These are phyloP conservation scores for Rugosomyces carneus DNA, from an alignment of 1,284 basidiomycete genomes.

Conservation along the genomic window DNA sequence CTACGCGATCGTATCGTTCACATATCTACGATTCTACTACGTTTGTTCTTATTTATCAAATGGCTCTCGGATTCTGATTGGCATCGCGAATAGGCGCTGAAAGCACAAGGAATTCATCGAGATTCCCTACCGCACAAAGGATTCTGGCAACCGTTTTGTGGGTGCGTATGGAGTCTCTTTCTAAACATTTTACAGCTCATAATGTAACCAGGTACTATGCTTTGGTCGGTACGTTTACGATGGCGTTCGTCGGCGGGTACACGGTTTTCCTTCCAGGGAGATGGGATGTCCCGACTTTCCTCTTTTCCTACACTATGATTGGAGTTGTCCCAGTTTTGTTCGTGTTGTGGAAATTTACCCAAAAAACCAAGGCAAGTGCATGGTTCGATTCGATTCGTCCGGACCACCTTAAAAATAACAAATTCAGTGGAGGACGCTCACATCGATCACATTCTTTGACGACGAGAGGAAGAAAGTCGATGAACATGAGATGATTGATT, in stretches of 20 bases:
- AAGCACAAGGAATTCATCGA: conserved; percentile 57
- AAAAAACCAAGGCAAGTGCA: conserved; percentile 38
- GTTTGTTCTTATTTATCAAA: conserved; percentile 18
- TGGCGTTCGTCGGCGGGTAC: conserved; percentile 50
- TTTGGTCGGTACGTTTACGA: conserved; percentile 35
- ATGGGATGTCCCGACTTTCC: conserved; percentile 50
- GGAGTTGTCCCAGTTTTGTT: conserved; percentile 47
- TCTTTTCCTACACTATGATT: conserved; percentile 52
- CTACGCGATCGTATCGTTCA: conserved; percentile 40
- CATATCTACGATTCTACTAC: conserved; percentile 38
- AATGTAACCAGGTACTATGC: conserved; percentile 35
- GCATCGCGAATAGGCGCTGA: conserved; percentile 38
- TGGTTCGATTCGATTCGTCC: not conserved
- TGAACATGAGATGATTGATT: conserved; percentile 11
- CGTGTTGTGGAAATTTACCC: conserved; percentile 55
- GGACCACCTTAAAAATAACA: not conserved
- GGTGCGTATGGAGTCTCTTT: conserved; percentile 24
- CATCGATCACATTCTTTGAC: conserved; percentile 12
- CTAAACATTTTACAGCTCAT: conserved; percentile 1
- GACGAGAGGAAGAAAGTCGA: conserved; percentile 15
- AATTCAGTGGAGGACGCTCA: conserved; percentile 14
- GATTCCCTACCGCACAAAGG: conserved; percentile 47
- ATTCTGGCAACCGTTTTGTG: conserved; percentile 46
- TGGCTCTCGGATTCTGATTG: no score
- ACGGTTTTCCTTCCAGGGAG: conserved; percentile 49